Base-by-base conservation (phyloP, 106 monocot species). In the Ottelia alismoides region DNA sequence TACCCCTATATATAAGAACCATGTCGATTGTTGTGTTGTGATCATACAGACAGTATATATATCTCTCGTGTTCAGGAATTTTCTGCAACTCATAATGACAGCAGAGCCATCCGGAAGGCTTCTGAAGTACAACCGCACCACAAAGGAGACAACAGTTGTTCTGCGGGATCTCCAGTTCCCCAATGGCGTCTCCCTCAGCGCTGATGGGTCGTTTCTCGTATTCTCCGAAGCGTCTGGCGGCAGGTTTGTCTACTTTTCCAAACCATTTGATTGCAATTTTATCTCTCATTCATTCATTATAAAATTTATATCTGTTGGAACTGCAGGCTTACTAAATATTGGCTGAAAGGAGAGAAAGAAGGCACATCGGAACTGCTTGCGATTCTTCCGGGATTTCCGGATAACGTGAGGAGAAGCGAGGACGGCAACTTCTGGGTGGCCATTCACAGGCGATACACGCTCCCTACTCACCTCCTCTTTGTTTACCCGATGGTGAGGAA, bases 321-420 rank as follows among this genome's bases (percentile, higher is more conserved):
- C 2, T 60, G 26, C 52, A 88, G 88, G 63, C 55, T 88, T 60
- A 80, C 53, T 47, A 64, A 57, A 73, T 80, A 89, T 30, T 89
- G 89, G 89, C 47, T 89, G 32, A 89, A 89, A 57, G 89, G 89
- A 6, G 83, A 89, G 27, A 89, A 80, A 45, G 69, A 54, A n/a
- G n/a, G n/a, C n/a, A n/a, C n/a, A n/a, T n/a, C n/a, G n/a, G n/a
- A n/a, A n/a, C n/a, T n/a, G n/a, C 67, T 89, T 20, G 84, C 79
- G 4, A 40, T 63, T 49, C 62, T 89, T 20, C 89, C 83, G n/a
- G 89, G 89, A 22, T 76, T 80, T 31, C 89, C 89, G 1, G 89
- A 89, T 44, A 84, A 89, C 23, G 71, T 84, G 50, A 89, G 89
- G 68, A 84, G 77, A 1, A 89, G 84, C 16, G 83, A 77, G 64